A percentile compares a stretch with the other conserved stretches of the same genome.
Conservation (phyloP, 352 stramenopile genomes). For the Globisporangium irregulare region DNA sequence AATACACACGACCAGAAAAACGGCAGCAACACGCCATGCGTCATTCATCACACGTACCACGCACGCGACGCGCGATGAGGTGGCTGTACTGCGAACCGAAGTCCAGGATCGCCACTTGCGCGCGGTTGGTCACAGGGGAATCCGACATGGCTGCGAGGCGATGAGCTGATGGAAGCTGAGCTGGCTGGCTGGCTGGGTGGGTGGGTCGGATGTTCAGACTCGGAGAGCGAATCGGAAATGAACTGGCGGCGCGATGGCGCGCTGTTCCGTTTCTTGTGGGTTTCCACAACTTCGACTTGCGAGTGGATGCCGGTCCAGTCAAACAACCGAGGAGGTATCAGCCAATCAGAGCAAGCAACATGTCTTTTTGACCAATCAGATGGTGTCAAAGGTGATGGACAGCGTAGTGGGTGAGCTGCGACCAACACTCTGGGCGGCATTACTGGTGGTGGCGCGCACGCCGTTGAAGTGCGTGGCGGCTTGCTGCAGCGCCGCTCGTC, state of each 20-base stretch:
- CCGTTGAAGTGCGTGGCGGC: constrained; percentile 34
- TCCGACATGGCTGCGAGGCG: constrained; percentile 47
- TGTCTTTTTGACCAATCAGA: constrained; percentile 30
- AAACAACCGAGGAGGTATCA: constrained; percentile 13
- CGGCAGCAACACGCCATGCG: neutral
- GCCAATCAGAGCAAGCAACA: constrained; percentile 13
- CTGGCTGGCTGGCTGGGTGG: neutral
- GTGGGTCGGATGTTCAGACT: neutral
- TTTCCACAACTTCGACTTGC: constrained; percentile 18
- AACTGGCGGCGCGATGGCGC: constrained; percentile 3
- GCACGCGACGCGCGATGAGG: constrained; percentile 97
- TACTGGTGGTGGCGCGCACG: constrained; percentile 8
- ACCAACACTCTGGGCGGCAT: constrained; percentile 6
- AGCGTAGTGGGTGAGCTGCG: constrained; percentile 5
- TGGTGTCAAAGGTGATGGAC: constrained; percentile 10
- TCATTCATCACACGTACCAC: constrained; percentile 41
- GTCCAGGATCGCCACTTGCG: constrained; percentile 98
- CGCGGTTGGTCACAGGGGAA: constrained; percentile 86
- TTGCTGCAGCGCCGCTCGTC: constrained; percentile 23
- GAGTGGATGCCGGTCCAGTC: constrained; percentile 22
- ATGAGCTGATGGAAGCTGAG: constrained; percentile 12
- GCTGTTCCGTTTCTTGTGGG: neutral
- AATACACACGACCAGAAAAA: neutral
- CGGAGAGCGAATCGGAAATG: constrained; percentile 11
- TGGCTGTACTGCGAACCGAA: constrained; percentile 99